These are phyloP conservation scores for Phylloporus sp. DNA, from an alignment of 768 basidiomycete genomes.

Conservation along the genomic window DNA sequence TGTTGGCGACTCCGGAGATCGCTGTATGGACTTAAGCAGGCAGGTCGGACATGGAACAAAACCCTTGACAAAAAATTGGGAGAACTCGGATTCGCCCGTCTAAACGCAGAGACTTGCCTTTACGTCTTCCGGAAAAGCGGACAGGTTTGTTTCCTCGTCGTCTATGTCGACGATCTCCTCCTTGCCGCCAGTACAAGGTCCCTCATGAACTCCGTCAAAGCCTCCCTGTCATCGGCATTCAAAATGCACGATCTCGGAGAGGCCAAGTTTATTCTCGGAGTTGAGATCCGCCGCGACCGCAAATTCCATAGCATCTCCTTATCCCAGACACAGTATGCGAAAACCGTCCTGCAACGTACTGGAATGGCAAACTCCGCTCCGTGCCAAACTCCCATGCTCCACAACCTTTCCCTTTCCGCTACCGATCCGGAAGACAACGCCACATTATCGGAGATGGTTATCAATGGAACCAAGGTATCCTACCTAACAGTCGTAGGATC, in stretches of 20 bases:
- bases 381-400: too few relatives aligned
- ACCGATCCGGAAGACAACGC: too few relatives aligned
- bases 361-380: too few relatives aligned
- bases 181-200: background rate
- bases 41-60: conserved; percentile 24
- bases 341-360: conserved; percentile 9
- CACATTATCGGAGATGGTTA: too few relatives aligned
- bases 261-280: conserved; percentile 27
- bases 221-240: background rate
- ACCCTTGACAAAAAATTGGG: conserved; percentile 7
- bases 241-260: conserved; percentile 5
- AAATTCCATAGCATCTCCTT: conserved; percentile 24
- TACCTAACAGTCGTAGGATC: too few relatives aligned
- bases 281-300: conserved; percentile 28
- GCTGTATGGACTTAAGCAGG: conserved; percentile 32
- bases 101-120: background rate
- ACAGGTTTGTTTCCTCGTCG: conserved; percentile 1
- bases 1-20: conserved; percentile 18
- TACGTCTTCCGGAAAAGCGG: background rate
- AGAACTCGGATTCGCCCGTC: background rate
- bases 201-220: background rate
- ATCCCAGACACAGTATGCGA: conserved; percentile 21
- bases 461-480: too few relatives aligned
- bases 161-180: conserved; percentile 4
- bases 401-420: too few relatives aligned